These are phyloP conservation scores for Starmerella cellae DNA, from an alignment of 805 yeast species.

Conservation along the genomic window DNA sequence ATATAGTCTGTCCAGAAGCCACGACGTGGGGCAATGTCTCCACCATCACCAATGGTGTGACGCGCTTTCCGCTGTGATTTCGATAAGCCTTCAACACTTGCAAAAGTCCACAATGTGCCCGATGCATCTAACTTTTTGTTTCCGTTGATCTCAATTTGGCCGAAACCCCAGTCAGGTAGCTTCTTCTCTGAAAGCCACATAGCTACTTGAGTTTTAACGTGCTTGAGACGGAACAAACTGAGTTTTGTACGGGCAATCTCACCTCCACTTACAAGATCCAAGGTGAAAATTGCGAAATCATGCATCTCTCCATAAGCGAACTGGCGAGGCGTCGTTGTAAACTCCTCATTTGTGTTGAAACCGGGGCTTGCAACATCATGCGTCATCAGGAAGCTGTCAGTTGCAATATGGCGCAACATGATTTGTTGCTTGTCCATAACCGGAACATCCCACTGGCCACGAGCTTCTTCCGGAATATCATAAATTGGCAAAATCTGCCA, in stretches of 20 bases:
- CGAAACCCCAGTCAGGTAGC: conserved; percentile 91
- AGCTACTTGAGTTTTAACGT: conserved; percentile 62
- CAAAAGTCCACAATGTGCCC: conserved; percentile 50
- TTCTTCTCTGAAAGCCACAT: conserved; percentile 64
- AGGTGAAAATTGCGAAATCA: conserved; percentile 55
- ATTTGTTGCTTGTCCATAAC: conserved; percentile 36
- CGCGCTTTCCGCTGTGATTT: conserved; percentile 53
- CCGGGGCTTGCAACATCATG: conserved; percentile 70
- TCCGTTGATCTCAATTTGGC: conserved; percentile 90
- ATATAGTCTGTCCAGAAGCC: conserved; percentile 79
- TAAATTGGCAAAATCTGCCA: conserved; percentile 39
- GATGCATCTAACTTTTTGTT: conserved; percentile 62
- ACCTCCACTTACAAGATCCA: conserved; percentile 25
- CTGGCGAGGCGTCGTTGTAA: conserved; percentile 70
- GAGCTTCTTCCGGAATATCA: too few relatives aligned
- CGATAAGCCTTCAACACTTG: conserved; percentile 29
- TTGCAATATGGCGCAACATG: conserved; percentile 55
- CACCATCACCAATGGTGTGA: conserved; percentile 6
- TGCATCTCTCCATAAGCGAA: conserved; percentile 67
- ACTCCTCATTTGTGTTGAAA: conserved; percentile 57
- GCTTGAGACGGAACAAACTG: conserved; percentile 64
- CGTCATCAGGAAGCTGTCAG: conserved; percentile 70
- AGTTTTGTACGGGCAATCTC: conserved; percentile 47
- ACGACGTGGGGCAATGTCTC: conserved; percentile 13
- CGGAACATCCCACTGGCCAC: too few relatives aligned